A percentile compares a stretch with the other conserved stretches of the same genome.
Conservation (phyloP, 345 rosid genomes). For the Eutrema yunnanense region DNA sequence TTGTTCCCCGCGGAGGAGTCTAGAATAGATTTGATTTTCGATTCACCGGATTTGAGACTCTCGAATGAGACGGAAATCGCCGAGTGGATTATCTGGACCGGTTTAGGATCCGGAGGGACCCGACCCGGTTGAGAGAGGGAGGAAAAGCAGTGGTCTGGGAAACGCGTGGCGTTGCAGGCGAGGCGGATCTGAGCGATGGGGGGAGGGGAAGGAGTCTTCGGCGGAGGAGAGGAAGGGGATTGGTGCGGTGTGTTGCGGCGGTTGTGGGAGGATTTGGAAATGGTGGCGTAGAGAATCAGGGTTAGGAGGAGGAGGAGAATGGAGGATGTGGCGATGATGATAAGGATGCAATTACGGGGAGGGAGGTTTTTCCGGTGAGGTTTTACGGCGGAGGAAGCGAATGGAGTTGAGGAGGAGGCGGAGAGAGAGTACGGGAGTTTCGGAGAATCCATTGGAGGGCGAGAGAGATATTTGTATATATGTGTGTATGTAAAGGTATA, state of each 20-base stretch:
- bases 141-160: conserved; percentile 41
- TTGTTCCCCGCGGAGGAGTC: conserved; percentile 39
- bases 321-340: conserved; percentile 22
- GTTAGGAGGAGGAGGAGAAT: conserved; percentile 29
- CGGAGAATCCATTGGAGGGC: conserved; percentile 30
- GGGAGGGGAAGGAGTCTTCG: background rate
- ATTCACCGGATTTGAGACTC: conserved; percentile 49
- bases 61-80: conserved; percentile 52
- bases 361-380: conserved; percentile 15
- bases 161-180: conserved; percentile 67
- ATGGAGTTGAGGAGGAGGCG: conserved; percentile 28
- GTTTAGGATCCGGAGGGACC: conserved; percentile 47
- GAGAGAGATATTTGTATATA: background rate
- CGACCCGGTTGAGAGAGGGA: conserved; percentile 33
- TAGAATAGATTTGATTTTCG: conserved; percentile 48
- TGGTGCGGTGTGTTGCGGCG: background rate
- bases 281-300: conserved; percentile 27
- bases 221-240: conserved; percentile 8
- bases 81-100: conserved; percentile 54
- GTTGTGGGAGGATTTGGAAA: conserved; percentile 23
- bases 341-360: conserved; percentile 11
- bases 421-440: conserved; percentile 29
- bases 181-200: conserved; percentile 35
- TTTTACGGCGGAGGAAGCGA: conserved; percentile 21
- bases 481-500: background rate